Conservation (phyloP, 257 asterid species). For the Phtheirospermum japonicum region DNA sequence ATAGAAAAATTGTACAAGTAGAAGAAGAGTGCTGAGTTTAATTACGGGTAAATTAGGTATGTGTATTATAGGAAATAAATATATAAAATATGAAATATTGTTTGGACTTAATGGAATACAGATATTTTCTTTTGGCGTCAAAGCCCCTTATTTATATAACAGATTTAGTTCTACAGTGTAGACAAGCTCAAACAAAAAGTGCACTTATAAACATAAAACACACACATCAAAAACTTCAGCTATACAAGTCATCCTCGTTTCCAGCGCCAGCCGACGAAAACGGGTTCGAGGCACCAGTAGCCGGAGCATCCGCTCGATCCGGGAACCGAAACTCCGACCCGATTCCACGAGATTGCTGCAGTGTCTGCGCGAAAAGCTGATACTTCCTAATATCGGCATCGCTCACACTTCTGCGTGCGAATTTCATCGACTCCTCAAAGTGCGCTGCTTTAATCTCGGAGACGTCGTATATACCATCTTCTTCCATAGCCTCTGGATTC, state of each 20-base stretch:
- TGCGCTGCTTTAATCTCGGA: constrained; percentile 72
- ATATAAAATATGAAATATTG: too few relatives aligned
- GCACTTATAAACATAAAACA: constrained; percentile 3
- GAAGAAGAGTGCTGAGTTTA: too few relatives aligned
- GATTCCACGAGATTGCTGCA: constrained; percentile 83
- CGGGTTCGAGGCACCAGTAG: constrained; percentile 46
- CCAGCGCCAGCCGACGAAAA: constrained; percentile 45
- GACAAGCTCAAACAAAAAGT: constrained; percentile 5
- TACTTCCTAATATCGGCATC: constrained; percentile 81
- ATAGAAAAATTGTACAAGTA: too few relatives aligned
- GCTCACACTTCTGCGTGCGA: constrained; percentile 74
- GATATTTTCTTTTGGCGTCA: too few relatives aligned
- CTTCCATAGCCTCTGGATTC: constrained; percentile 80
- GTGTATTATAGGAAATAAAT: too few relatives aligned
- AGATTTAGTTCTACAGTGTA: not conserved
- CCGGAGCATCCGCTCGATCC: constrained; percentile 33
- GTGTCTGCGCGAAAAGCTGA: constrained; percentile 71
- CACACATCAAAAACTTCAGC: constrained; percentile 26
- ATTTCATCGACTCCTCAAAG: constrained; percentile 87
- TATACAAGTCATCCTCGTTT: constrained; percentile 46
- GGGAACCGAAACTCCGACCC: constrained; percentile 69
- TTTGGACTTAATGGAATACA: too few relatives aligned
- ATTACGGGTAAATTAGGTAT: too few relatives aligned
- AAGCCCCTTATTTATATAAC: too few relatives aligned
- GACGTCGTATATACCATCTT: constrained; percentile 63